A percentile compares a stretch with the other conserved stretches of the same genome.
phyloP scores from a whole-genome alignment of 768 basidiomycete genomes.

The Lactifluus echinatus region DNA sequence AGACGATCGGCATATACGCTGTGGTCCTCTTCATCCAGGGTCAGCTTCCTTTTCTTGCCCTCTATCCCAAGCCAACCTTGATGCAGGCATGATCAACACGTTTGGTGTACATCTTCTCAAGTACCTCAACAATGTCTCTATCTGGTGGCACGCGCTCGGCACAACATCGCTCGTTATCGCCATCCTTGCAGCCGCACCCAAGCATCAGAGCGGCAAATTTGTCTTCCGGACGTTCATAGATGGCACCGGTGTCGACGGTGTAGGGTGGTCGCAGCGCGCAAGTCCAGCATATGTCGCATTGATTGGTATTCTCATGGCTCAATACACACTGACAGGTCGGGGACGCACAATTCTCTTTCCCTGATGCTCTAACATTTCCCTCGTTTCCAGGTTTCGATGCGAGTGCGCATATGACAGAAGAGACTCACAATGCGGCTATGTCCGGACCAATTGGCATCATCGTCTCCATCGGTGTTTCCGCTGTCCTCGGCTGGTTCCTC shows the following conservation, averaged over 20 bases:
- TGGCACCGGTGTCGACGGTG: constrained; percentile 43
- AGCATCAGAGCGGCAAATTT: constrained; percentile 55
- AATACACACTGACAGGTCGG: constrained; percentile 66
- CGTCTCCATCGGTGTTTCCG: constrained; percentile 64
- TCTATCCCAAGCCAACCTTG: background rate
- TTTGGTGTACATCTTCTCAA: constrained; percentile 61
- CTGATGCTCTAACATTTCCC: background rate
- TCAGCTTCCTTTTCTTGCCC: background rate
- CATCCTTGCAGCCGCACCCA: constrained; percentile 62
- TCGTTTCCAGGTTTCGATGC: constrained; percentile 56
- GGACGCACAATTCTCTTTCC: background rate
- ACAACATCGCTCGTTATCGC: constrained; percentile 60
- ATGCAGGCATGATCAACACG: constrained; percentile 54
- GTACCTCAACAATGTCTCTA: constrained; percentile 61
- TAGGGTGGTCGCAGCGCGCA: constrained; percentile 60
- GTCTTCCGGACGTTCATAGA: constrained; percentile 69
- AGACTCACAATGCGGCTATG: constrained; percentile 55
- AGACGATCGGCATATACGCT: constrained; percentile 60
- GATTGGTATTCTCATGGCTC: constrained; percentile 66
- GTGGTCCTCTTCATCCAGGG: constrained; percentile 60
- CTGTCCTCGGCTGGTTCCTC: constrained; percentile 68
- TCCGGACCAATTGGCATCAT: constrained; percentile 61
- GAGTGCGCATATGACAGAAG: constrained; percentile 70
- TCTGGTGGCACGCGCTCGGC: constrained; percentile 69
- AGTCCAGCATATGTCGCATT: constrained; percentile 62